Base-by-base conservation (phyloP, 345 rosid genomes). In the Rhodomyrtus tomentosa region DNA sequence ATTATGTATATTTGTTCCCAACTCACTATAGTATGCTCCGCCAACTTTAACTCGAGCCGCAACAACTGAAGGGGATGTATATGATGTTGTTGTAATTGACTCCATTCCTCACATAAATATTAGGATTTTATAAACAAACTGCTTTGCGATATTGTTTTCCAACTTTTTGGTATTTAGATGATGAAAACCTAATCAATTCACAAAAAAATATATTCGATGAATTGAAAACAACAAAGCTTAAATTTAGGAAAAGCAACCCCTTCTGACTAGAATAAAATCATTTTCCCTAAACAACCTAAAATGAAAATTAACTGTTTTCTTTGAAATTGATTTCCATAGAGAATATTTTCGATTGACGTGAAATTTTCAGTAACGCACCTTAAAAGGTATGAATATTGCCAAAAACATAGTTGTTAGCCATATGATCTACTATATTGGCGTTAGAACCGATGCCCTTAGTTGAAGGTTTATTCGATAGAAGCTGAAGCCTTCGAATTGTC, bases 101-200 rank as follows among this genome's bases (percentile, higher is more conserved):
- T 32, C 3, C 9, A 0, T 7, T 62, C 42, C 5, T 62, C 1
- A 29, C 11, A 16, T 32, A 22, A 32, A 62, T 7, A 32, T 62
- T 0, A 29, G 4, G 18, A 6, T 55, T 55, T n/a, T 15, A 27
- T 13, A 18, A 9, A 58, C n/a, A 3, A 58, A 58, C 18, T 0
- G 5, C 0, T 58, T 3, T 12, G 13, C 0, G 0, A 13, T n/a
- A n/a, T 12, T n/a, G 1, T 56, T 56, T 56, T 56, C 15, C 0
- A 4, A 56, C 8, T 58, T 58, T 58, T 7, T 0, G 0, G 9
- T n/a, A 0, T 58, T 58, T n/a, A 1, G 9, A 58, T 6, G 32
- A 56, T 0, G 3, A 3, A 56, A 56, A 56, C 11, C 16, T 11
- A 25, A 56, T 25, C 12, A 15, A 56, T 56, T 5, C 24, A 4